Base-by-base conservation (phyloP, 495 filamentous ascomycete genomes). In the Venustampulla echinocandica region DNA sequence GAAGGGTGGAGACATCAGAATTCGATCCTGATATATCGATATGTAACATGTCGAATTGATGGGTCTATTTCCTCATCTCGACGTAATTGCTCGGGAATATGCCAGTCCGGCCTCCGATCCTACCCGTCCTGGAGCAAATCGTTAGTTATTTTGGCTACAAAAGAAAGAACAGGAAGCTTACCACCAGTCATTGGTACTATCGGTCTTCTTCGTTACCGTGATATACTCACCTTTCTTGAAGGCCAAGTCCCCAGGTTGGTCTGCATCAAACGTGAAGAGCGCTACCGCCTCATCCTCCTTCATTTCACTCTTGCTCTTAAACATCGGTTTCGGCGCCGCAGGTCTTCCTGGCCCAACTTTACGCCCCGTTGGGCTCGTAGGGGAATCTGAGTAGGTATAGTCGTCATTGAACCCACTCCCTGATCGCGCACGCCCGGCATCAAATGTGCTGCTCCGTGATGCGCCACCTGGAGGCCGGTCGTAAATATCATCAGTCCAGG, bases 191-290 rank as follows among this genome's bases (percentile, higher is more conserved):
- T 80, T 81, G 49, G 84, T 83, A 52, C 77, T 88, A 0, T 98
- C 87, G n/a, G 92, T 96, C 61, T 85, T 84, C 69, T 98, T 97
- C 15, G 90, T 64, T 46, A 98, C 92, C n/a, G 90, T 96, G 53
- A 98, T 95, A 40, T 97, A 67, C 25, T 98, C 92, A 15, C 92
- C 92, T 70, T 98, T 97, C 71, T 93, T 94, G 71, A 97, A 97
- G 0, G 81, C 84, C 47, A 98, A 64, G 61, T 98, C 92, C 18
- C 92, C 92, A 0, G 84, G 79, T 58, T 98, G 90, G 58, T 95
- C 90, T 2, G 87, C 80, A 51, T 96, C 90, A 62, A 97, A 98
- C 2, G 85, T 90, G 56, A 83, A 97, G 45, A 95, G 68, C 0
- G 92, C 92, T 36, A 94, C 67, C 0, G 86, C 93, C 64, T 98